phyloP scores from a whole-genome alignment of 306 rosid species.

The Alnus glutinosa region DNA sequence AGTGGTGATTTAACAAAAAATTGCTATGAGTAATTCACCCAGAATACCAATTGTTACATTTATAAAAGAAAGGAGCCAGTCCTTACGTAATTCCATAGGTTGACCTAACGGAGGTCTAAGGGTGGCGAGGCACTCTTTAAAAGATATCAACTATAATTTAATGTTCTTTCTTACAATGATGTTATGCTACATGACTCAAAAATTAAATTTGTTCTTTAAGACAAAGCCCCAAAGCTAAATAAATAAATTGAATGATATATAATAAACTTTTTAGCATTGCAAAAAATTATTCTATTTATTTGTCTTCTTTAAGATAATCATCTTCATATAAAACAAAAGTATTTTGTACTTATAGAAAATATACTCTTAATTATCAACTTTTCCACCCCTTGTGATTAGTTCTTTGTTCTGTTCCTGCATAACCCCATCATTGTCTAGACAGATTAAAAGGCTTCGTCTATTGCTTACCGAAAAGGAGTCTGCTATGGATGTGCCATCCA shows the following conservation, averaged over 20 bases:
- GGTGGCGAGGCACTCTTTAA: neutral
- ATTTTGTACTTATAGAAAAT: neutral
- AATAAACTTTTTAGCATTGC: neutral
- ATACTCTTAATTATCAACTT: neutral
- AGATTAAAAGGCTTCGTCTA: slow-evolving; percentile 85
- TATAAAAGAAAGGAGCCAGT: neutral
- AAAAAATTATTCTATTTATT: neutral
- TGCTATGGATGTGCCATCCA: slow-evolving; percentile 96
- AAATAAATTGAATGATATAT: neutral
- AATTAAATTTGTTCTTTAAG: neutral
- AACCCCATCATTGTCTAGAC: slow-evolving; percentile 33
- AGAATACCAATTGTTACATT: slow-evolving; percentile 10
- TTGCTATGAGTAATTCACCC: slow-evolving; percentile 5
- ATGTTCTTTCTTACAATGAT: neutral
- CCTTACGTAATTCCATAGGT: neutral
- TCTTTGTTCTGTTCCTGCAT: slow-evolving; percentile 1
- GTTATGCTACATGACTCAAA: neutral
- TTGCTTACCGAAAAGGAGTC: slow-evolving; percentile 95
- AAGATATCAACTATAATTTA: neutral
- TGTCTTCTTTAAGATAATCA: neutral
- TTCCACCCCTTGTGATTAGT: neutral
- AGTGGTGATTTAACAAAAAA: neutral
- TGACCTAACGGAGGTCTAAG: neutral
- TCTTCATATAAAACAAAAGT: neutral
- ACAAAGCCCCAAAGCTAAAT: neutral